Evolutionary conservation across 2,329 filamentous ascomycete species (phyloP).

Genomic region (Cryphonectria radicalis): DNA sequence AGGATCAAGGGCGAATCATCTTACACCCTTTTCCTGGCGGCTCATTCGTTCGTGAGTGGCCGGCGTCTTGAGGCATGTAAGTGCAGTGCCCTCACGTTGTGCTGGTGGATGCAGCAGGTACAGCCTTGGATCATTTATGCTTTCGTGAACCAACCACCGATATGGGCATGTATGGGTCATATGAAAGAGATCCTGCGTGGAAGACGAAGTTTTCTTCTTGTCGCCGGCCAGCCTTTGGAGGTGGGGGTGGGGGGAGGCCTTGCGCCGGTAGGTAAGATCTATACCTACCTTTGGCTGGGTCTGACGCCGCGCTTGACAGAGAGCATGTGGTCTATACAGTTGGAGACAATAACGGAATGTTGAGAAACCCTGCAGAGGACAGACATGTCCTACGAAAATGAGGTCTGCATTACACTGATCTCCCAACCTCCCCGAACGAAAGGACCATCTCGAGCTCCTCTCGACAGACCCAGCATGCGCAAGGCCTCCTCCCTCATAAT

Average conservation of each 20-base stretch:
- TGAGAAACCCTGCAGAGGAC: background rate
- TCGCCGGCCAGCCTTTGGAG: background rate
- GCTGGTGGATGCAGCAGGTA: constrained; percentile 1
- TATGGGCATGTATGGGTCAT: background rate
- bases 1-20: constrained; percentile 25
- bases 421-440: background rate
- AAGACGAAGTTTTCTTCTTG: background rate
- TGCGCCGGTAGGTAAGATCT: background rate
- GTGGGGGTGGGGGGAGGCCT: no score
- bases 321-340: background rate
- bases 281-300: background rate
- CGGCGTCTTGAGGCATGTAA: background rate
- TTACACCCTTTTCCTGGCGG: constrained; percentile 19
- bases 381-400: background rate
- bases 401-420: background rate
- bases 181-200: background rate
- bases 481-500: background rate
- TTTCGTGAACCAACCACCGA: background rate
- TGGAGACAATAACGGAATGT: background rate
- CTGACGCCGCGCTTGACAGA: background rate
- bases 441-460: background rate
- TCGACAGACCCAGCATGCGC: background rate
- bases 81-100: background rate
- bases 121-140: background rate
- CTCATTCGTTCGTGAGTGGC: background rate